phyloP scores from a whole-genome alignment of 2,329 filamentous ascomycete species.

The Arthroderma sp. region DNA sequence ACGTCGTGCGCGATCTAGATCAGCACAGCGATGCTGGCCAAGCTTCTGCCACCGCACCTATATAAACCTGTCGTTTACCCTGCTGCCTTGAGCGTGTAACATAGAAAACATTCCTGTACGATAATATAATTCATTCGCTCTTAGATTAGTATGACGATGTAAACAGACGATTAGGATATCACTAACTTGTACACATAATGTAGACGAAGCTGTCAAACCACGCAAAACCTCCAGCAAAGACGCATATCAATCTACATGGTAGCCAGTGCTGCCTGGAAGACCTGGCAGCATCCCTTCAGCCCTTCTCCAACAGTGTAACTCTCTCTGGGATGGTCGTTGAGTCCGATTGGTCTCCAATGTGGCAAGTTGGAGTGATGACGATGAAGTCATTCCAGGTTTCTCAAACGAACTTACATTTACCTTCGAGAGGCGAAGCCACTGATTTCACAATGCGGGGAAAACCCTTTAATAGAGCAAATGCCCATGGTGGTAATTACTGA shows the following conservation, averaged over 20 bases:
- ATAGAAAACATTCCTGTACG: neutral
- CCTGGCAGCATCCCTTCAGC: neutral
- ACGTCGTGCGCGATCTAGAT: conserved; percentile 42
- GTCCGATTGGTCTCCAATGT: neutral
- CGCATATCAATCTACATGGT: neutral
- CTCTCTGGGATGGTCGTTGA: neutral
- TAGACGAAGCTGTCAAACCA: neutral
- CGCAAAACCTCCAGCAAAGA: neutral
- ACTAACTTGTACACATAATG: no score
- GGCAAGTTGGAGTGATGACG: neutral
- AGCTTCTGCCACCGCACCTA: neutral
- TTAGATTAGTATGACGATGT: no score
- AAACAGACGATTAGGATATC: neutral
- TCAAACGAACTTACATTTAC: neutral
- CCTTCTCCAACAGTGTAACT: neutral
- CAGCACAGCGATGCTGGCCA: neutral
- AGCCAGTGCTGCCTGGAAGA: neutral
- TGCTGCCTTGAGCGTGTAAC: neutral
- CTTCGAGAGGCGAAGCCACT: neutral
- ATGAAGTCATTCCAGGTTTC: conserved; percentile 4
- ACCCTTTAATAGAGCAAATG: neutral
- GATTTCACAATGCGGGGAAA: neutral
- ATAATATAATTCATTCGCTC: neutral
- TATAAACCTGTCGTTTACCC: neutral
- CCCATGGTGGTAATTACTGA: neutral